These are phyloP conservation scores for Hypomontagnella monticulosa DNA, from an alignment of 495 filamentous ascomycete species.

Conservation along the genomic window DNA sequence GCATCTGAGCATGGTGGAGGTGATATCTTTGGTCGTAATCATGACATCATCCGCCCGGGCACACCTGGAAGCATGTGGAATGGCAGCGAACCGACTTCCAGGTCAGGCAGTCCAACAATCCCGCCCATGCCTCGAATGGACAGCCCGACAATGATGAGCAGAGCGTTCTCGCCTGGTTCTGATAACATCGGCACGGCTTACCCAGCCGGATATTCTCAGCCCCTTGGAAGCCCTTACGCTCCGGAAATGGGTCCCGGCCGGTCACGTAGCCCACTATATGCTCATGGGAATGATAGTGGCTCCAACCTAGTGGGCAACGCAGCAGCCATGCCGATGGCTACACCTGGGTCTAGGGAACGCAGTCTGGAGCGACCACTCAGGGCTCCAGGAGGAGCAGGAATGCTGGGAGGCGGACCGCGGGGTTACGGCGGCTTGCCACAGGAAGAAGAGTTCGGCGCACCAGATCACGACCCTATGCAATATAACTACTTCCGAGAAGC, in stretches of 20 bases:
- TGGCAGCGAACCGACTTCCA: constrained; percentile 50
- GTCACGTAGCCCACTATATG: constrained; percentile 52
- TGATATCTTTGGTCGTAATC: constrained; percentile 72
- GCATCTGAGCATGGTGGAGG: constrained; percentile 85
- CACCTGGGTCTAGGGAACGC: constrained; percentile 46
- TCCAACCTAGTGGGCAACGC: constrained; percentile 56
- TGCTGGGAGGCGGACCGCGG: constrained; percentile 61
- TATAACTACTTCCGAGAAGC: constrained; percentile 52
- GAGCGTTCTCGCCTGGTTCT: constrained; percentile 34
- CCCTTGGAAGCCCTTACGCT: constrained; percentile 35
- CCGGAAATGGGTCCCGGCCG: constrained; percentile 13
- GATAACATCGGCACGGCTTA: constrained; percentile 45
- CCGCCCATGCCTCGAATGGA: constrained; percentile 37
- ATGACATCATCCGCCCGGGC: constrained; percentile 73
- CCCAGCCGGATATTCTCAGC: constrained; percentile 40
- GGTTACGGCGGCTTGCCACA: constrained; percentile 65
- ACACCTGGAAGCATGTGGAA: constrained; percentile 67
- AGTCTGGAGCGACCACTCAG: constrained; percentile 43
- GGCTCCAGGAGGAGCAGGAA: constrained; percentile 49
- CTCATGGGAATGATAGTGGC: constrained; percentile 55
- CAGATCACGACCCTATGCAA: constrained; percentile 49
- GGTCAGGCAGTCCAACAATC: constrained; percentile 53
- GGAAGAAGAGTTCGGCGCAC: constrained; percentile 40
- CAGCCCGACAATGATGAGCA: constrained; percentile 29
- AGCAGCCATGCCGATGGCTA: constrained; percentile 51